phyloP scores from a whole-genome alignment of 2,329 filamentous ascomycete genomes.

The Didymellaceae sp. region DNA sequence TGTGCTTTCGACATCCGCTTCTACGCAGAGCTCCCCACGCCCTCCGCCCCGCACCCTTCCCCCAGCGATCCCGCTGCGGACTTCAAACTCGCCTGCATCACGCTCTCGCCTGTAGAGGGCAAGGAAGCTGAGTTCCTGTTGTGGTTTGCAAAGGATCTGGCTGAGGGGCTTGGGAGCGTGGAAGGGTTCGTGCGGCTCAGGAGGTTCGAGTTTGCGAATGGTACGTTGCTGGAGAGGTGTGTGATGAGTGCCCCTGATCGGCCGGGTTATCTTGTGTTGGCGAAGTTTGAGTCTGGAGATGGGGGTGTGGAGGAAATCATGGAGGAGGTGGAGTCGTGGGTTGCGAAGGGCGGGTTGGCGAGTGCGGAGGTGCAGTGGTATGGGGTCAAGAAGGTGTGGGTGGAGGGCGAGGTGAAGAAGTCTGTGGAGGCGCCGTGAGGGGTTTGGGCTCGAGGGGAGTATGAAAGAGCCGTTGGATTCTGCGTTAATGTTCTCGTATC shows the following conservation, averaged over 20 bases:
- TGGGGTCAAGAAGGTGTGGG: slow-evolving; percentile 9
- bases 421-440: neutral
- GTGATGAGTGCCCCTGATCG: neutral
- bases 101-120: neutral
- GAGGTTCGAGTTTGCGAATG: neutral
- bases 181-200: neutral
- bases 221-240: neutral
- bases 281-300: neutral
- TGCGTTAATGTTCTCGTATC: no score
- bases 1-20: slow-evolving; percentile 3
- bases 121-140: neutral
- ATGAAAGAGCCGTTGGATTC: no score
- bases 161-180: neutral
- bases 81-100: neutral
- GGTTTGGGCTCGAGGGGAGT: neutral
- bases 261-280: slow-evolving; percentile 1
- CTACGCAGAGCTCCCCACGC: slow-evolving; percentile 1
- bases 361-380: slow-evolving; percentile 5
- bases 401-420: neutral
- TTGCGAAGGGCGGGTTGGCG: neutral
- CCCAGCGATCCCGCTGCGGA: neutral
- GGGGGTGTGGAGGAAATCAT: neutral
- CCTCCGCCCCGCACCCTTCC: neutral
- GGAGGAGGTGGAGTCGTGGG: neutral
- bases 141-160: slow-evolving; percentile 3